Evolutionary conservation across 164 flowering plant genomes (phyloP).

Genomic region (Amborella trichopoda): DNA sequence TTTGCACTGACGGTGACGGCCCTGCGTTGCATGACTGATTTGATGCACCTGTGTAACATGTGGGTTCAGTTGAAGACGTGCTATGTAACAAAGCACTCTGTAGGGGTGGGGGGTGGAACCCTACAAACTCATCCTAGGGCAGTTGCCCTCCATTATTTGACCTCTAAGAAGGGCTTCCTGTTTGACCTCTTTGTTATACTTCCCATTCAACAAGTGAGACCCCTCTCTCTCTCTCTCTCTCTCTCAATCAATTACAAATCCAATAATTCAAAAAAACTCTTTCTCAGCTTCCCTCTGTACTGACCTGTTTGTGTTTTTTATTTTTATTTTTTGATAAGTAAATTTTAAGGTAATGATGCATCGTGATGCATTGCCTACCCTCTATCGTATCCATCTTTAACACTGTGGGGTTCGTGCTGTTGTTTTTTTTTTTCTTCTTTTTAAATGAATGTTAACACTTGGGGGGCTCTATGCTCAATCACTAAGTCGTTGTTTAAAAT

Average conservation of each 20-base stretch:
- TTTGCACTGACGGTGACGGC: slow-evolving; percentile 75
- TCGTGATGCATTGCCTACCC: too few relatives aligned
- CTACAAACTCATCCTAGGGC: slow-evolving; percentile 4
- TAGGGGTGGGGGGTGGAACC: slow-evolving; percentile 4
- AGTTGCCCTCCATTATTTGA: slow-evolving; percentile 32
- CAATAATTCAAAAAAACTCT: too few relatives aligned
- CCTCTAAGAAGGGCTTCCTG: slow-evolving; percentile 55
- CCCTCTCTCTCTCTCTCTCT: neutral
- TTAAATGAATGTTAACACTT: too few relatives aligned
- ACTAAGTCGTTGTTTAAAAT: too few relatives aligned
- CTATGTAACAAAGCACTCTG: slow-evolving; percentile 12
- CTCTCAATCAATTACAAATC: neutral
- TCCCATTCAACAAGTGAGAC: slow-evolving; percentile 71
- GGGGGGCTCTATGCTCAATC: too few relatives aligned
- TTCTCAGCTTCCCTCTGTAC: too few relatives aligned
- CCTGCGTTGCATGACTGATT: slow-evolving; percentile 83
- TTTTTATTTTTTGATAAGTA: too few relatives aligned
- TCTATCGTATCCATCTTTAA: too few relatives aligned
- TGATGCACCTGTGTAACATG: slow-evolving; percentile 77
- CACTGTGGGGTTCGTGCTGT: too few relatives aligned
- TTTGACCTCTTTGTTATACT: slow-evolving; percentile 81
- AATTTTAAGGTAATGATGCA: too few relatives aligned
- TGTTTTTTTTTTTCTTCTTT: too few relatives aligned
- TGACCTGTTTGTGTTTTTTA: too few relatives aligned
- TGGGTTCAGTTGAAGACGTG: slow-evolving; percentile 67